These are phyloP conservation scores for Erodium moschatum DNA, from an alignment of 441 rosid species.

Conservation along the genomic window DNA sequence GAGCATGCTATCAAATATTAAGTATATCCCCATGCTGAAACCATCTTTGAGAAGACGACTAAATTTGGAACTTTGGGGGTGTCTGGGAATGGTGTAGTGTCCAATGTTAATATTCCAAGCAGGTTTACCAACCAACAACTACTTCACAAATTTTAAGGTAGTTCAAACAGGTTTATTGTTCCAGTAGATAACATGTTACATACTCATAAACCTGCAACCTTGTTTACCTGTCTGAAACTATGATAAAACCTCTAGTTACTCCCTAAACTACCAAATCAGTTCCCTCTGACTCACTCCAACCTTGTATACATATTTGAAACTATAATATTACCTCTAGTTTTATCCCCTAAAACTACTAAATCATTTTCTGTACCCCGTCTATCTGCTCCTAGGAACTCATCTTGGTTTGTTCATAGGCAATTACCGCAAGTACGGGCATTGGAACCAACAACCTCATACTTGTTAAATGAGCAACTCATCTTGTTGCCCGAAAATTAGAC, in stretches of 20 bases:
- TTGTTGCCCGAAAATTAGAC: not conserved
- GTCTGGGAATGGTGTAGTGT: not conserved
- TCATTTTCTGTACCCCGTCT: not conserved
- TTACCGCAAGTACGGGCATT: not conserved
- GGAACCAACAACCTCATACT: too few species aligned
- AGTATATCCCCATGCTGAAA: not conserved
- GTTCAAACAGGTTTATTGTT: not conserved
- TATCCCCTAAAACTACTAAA: not conserved
- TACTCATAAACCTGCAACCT: not conserved
- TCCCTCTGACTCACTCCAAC: too few species aligned
- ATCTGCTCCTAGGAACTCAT: not conserved
- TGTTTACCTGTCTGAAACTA: not conserved
- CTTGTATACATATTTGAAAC: not conserved
- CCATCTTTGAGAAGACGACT: not conserved
- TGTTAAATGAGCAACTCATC: not conserved
- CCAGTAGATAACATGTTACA: not conserved
- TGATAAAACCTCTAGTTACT: too few species aligned
- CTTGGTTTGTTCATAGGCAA: not conserved
- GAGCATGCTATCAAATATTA: not conserved
- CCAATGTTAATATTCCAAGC: not conserved
- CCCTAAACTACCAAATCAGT: too few species aligned
- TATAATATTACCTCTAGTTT: not conserved
- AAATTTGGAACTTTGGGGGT: not conserved
- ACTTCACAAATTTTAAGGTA: conserved; percentile 1
- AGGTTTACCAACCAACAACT: conserved; percentile 2